Evolutionary conservation across 257 asterid genomes (phyloP).

Genomic region (Petunia secreta): DNA sequence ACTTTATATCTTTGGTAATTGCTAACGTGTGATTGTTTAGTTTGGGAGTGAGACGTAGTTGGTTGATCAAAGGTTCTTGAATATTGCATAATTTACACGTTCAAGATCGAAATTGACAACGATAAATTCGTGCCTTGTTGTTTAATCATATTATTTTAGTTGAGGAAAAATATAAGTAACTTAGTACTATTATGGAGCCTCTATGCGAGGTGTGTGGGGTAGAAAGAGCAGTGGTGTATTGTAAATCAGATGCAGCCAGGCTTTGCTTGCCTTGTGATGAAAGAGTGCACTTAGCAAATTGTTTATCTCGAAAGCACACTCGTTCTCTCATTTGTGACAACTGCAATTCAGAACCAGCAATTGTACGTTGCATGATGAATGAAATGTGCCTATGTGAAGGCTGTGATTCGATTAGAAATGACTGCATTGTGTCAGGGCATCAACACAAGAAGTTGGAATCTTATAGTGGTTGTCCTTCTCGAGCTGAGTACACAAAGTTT

Average conservation of each 20-base stretch:
- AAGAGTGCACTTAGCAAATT: constrained; percentile 61
- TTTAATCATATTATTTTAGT: not conserved
- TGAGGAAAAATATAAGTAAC: no score
- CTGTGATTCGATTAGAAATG: constrained; percentile 48
- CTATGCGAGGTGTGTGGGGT: constrained; percentile 61
- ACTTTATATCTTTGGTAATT: no score
- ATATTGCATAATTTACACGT: not conserved
- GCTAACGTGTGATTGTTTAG: not conserved
- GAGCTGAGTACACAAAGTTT: constrained; percentile 47
- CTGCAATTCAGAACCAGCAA: constrained; percentile 59
- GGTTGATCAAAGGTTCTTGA: not conserved
- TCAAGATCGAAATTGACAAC: no score
- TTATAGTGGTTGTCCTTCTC: constrained; percentile 61
- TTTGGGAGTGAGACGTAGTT: not conserved
- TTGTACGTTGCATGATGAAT: constrained; percentile 53
- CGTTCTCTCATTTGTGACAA: constrained; percentile 70
- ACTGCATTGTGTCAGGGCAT: constrained; percentile 46
- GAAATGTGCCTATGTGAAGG: constrained; percentile 47
- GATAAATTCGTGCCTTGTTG: not conserved
- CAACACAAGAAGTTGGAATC: constrained; percentile 39
- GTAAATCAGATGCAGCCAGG: constrained; percentile 63
- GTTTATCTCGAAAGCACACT: constrained; percentile 55
- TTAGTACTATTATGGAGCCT: constrained; percentile 35
- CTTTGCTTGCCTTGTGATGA: constrained; percentile 67
- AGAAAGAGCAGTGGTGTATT: constrained; percentile 59